Evolutionary conservation across 2,329 filamentous ascomycete genomes (phyloP).

Genomic region (Xylariales sp.): DNA sequence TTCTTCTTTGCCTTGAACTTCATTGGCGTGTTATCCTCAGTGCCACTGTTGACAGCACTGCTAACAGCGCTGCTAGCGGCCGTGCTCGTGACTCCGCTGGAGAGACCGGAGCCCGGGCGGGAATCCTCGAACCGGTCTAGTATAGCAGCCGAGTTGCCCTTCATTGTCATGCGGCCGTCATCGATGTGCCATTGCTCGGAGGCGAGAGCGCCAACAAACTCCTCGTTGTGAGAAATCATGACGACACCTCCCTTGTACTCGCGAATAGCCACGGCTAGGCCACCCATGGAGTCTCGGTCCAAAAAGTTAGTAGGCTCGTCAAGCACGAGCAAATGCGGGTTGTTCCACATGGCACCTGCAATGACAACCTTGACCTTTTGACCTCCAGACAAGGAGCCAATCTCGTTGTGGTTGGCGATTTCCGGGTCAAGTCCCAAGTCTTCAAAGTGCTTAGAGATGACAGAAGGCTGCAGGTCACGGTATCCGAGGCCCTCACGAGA

Average conservation of each 20-base stretch:
- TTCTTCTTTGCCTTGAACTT: constrained; percentile 90
- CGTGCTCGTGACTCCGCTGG: constrained; percentile 47
- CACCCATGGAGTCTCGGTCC: constrained; percentile 94
- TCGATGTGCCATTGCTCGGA: constrained; percentile 95
- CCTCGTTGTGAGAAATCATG: constrained; percentile 99
- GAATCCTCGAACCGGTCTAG: constrained; percentile 93
- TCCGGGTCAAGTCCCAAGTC: constrained; percentile 94
- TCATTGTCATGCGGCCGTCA: constrained; percentile 81
- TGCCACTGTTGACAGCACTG: constrained; percentile 73
- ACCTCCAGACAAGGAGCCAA: constrained; percentile 89
- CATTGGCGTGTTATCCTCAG: constrained; percentile 72
- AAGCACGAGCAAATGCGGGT: constrained; percentile 92
- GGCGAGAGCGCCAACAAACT: constrained; percentile 94
- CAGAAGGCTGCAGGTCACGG: constrained; percentile 84
- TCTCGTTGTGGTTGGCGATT: constrained; percentile 98
- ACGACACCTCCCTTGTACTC: constrained; percentile 98
- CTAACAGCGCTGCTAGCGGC: constrained; percentile 47
- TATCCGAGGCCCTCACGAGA: constrained; percentile 98
- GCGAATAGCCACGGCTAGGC: constrained; percentile 93
- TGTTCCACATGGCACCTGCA: constrained; percentile 97
- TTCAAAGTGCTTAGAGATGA: constrained; percentile 97
- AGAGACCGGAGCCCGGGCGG: constrained; percentile 54
- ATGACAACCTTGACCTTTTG: constrained; percentile 99
- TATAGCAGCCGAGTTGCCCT: constrained; percentile 68
- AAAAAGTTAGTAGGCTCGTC: constrained; percentile 99